Base-by-base conservation (phyloP, 2,329 filamentous ascomycete genomes). In the Phoma herbarum region DNA sequence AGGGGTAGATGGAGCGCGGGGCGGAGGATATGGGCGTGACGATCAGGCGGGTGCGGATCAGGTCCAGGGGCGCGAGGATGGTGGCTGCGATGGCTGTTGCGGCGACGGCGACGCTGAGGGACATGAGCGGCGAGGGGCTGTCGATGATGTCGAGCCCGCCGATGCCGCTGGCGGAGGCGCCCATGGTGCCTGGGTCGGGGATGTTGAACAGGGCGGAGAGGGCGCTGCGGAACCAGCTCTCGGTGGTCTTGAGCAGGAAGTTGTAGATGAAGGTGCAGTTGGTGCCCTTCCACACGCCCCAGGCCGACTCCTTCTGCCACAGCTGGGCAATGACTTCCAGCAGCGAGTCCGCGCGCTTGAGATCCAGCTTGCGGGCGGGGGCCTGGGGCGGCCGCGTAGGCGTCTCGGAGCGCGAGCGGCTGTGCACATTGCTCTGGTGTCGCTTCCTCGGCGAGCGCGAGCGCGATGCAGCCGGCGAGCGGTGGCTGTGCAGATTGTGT, bases 221-320 rank as follows among this genome's bases (percentile, higher is more conserved):
- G 51, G 97, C 85, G 70, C 92, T 95, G 69, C 93, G 87, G 10
- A 93, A 91, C 88, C 96, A 99, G 67, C 92, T 93, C 75, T 98
- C 95, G 28, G 97, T 81, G 8, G 96, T 89, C 11, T 92, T 92
- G 62, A 93, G 86, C 18, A 98, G 83, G 45, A 97, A 86, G 0
- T 89, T 91, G 79, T 98, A 97, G 48, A 98, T 83, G 72, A 98
- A 99, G 1, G 93, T 96, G 14, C 91, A 88, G 74, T 98, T 98
- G 35, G 93, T 92, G 9, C 90, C 85, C 76, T 97, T 97, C 93
- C 94, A 99, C 5, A 97, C 88, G 4, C 95, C 95, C 84, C 93
- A 93, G 0, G 89, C 89, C 33, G 93, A 92, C 74, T 96, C 94
- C 67, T 90, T 94, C 46, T 89, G 85, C 91, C 95, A 98, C 20